Base-by-base conservation (phyloP, 2,329 filamentous ascomycete genomes). In the Calonectria henricotiae region DNA sequence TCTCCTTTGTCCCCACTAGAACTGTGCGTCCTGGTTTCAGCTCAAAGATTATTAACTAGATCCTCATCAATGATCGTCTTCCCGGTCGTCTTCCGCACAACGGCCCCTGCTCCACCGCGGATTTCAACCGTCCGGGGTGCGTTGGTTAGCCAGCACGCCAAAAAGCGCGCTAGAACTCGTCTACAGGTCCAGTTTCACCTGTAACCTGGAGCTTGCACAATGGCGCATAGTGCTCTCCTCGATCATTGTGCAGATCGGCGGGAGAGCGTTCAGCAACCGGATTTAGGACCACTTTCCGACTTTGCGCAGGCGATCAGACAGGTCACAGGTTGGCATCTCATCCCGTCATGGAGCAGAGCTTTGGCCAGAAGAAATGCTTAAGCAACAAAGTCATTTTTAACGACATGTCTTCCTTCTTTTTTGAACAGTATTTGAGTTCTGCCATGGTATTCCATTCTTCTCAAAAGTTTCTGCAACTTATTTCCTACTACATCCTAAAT, bases 241-340 rank as follows among this genome's bases (percentile, higher is more conserved):
- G 37, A 30, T 12, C 4, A 1, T 9, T 6, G n/a, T 35, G 32
- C 35, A 58, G 51, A 58, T 58, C 51, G 13, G 23, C 20, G 4
- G 12, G 32, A 12, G 5, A 39, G 20, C 25, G 11, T 39, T 37
- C 35, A 39, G 39, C 37, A 9, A 20, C 51, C 13, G 13, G 51
- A 58, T 58, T 58, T 58, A 32, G 51, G 51, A 39, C 51, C 51
- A 58, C 32, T 25, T 58, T 58, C 51, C 51, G 51, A 58, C 25
- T 27, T 8, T 30, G 15, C 47, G 25, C 47, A 7, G 25, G 20
- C 35, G 32, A 58, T 58, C 51, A 58, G 51, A 58, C 35, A 23
- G 35, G 17, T 58, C 51, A 20, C 35, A 37, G 20, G 12, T 39
- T n/a, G 8, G 32, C 3, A 25, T 27, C 25, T 20, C 46, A 23